Evolutionary conservation across 1,284 basidiomycete genomes (phyloP).

Genomic region (Pisolithus thermaeus): DNA sequence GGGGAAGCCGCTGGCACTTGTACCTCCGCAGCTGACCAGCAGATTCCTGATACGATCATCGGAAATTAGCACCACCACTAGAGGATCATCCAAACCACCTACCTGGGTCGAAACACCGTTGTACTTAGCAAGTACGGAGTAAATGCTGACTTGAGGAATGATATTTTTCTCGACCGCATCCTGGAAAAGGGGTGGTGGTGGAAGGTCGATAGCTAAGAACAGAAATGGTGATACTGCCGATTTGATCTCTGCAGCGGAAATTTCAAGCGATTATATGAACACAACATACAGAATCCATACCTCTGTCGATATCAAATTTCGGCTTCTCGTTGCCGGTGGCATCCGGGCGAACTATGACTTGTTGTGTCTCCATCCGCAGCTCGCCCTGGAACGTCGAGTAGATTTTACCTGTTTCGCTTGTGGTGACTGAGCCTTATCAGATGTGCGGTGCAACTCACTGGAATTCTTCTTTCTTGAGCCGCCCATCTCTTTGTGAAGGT

Average conservation of each 20-base stretch:
- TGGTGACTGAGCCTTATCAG: slow-evolving; percentile 11
- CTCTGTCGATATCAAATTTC: slow-evolving; percentile 87
- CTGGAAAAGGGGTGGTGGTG: slow-evolving; percentile 94
- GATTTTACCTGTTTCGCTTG: slow-evolving; percentile 64
- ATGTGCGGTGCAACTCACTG: slow-evolving; percentile 46
- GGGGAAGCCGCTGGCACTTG: slow-evolving; percentile 85
- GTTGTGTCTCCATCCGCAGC: slow-evolving; percentile 89
- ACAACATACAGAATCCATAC: slow-evolving; percentile 33
- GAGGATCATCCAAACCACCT: slow-evolving; percentile 22
- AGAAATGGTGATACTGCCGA: slow-evolving; percentile 87
- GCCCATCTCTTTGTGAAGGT: slow-evolving; percentile 87
- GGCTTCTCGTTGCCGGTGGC: slow-evolving; percentile 69
- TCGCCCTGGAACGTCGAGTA: slow-evolving; percentile 94
- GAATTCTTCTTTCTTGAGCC: slow-evolving; percentile 84
- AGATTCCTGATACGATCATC: slow-evolving; percentile 55
- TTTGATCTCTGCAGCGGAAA: slow-evolving; percentile 66
- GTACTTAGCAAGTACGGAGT: slow-evolving; percentile 92
- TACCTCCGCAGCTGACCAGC: slow-evolving; percentile 83
- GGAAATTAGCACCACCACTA: slow-evolving; percentile 13
- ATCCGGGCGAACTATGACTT: slow-evolving; percentile 82
- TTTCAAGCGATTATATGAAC: slow-evolving; percentile 12
- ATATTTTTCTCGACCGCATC: slow-evolving; percentile 95
- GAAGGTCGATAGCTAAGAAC: slow-evolving; percentile 92
- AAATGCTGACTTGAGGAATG: slow-evolving; percentile 94
- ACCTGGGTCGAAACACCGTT: slow-evolving; percentile 89